Percentiles rank a stretch among this genome's conserved stretches.
These are phyloP conservation scores for Picea sitchensis DNA, from an alignment of 75 land plant species.

Conservation along the genomic window DNA sequence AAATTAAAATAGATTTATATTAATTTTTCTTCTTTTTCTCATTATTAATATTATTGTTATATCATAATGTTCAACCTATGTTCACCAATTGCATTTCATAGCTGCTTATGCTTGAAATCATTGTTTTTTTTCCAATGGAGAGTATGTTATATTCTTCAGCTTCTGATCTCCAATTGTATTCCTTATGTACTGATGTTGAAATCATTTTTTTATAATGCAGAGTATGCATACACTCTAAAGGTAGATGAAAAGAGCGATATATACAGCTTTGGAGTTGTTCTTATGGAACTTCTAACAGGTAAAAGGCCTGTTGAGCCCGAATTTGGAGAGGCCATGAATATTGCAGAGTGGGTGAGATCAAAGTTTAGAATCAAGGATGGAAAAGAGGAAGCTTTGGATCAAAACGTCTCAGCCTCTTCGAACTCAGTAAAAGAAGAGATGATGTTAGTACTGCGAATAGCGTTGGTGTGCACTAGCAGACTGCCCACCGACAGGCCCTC, in stretches of 20 bases:
- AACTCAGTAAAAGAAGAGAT: conserved; percentile 82
- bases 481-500: conserved; percentile 87
- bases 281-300: conserved; percentile 72
- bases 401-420: conserved; percentile 40
- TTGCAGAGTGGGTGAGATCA: conserved; percentile 59
- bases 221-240: conserved; percentile 65
- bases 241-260: conserved; percentile 81
- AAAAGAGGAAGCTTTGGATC: conserved; percentile 51
- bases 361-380: conserved; percentile 25
- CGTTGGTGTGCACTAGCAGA: conserved; percentile 82
- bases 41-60: too few relatives aligned
- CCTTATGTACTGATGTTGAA: too few relatives aligned
- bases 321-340: conserved; percentile 61
- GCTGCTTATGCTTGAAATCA: too few relatives aligned
- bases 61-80: too few relatives aligned
- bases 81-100: too few relatives aligned
- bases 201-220: conserved; percentile 18
- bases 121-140: too few relatives aligned
- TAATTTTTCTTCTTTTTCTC: too few relatives aligned
- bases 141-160: too few relatives aligned
- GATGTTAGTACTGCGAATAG: conserved; percentile 72
- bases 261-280: conserved; percentile 78
- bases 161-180: too few relatives aligned
- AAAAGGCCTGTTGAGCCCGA: conserved; percentile 51
- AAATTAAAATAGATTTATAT: too few relatives aligned